A percentile compares a stretch with the other conserved stretches of the same genome.
phyloP scores from a whole-genome alignment of 345 rosid species.

The Reutealis trisperma region DNA sequence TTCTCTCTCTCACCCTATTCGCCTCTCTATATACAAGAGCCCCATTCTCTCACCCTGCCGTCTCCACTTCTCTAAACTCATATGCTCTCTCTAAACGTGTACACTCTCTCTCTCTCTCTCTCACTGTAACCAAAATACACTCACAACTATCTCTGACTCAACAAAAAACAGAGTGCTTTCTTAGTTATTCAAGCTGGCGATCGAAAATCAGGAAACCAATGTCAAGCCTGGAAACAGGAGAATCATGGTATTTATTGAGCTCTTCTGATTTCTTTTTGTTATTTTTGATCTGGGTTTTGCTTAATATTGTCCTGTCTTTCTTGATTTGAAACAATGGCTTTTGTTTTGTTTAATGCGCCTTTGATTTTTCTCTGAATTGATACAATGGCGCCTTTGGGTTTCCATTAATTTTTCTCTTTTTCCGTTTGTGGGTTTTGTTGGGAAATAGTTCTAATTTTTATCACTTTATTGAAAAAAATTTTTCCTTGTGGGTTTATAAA shows the following conservation, averaged over 20 bases:
- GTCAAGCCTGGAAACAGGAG: slow-evolving; percentile 54
- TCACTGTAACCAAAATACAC: not conserved
- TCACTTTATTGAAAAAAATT: not conserved
- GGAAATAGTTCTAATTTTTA: not conserved
- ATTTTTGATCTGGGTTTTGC: not conserved
- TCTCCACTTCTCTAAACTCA: slow-evolving; percentile 14
- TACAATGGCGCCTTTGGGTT: not conserved
- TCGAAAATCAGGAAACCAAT: slow-evolving; percentile 47
- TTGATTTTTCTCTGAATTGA: not conserved
- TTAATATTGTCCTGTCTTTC: not conserved
- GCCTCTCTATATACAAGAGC: slow-evolving; percentile 12
- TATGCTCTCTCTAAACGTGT: not conserved
- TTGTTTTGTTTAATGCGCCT: not conserved
- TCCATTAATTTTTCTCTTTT: no score
- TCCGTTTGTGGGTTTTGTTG: no score
- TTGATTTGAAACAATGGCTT: slow-evolving; percentile 1
- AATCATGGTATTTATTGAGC: slow-evolving; percentile 47
- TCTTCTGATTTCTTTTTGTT: not conserved
- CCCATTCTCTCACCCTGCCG: slow-evolving; percentile 21
- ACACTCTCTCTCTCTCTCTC: not conserved
- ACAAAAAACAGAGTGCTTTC: slow-evolving; percentile 14
- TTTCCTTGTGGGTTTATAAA: no score
- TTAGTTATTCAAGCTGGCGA: slow-evolving; percentile 37
- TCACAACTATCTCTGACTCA: not conserved
- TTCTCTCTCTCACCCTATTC: slow-evolving; percentile 3